Evolutionary conservation across 164 flowering plant species (phyloP), one percentile per base, ranked within the genome.

Genomic region (Macadamia tetraphylla): DNA sequence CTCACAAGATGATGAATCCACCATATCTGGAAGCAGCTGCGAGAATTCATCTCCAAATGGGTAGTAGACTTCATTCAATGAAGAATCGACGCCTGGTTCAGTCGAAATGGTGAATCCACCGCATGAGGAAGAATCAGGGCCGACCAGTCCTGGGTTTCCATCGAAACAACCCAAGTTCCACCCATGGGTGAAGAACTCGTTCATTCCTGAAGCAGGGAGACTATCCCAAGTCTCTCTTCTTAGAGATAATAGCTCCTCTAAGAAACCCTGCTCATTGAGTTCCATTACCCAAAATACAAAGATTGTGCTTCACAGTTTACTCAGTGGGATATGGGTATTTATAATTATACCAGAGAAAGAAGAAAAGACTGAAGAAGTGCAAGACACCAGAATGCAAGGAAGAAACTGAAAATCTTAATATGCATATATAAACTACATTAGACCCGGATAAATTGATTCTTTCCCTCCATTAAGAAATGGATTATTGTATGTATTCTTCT

Each of bases 151-250:
- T 44, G 75, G 80, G 74, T 72, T 72, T 42, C 72, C 74, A 44
- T 71, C 69, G 60, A 65, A 64, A 60, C 40, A 58, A 40, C 67
- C 75, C 62, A 74, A 63, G 40, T 5, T 68, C 59, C 71, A 75
- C 59, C 66, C 76, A 78, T 59, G 67, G 31, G 73, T 35, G 72
- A 66, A 71, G 57, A 77, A 52, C 60, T 68, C 73, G 40, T 58
- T 69, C 73, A 70, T 76, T 63, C 65, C 78, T 35, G 74, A 63
- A 53, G 57, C 17, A 6, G 83, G 78, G 31, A 75, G 62, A 42
- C 76, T 70, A 32, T 81, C 85, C 82, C 80, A 86, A 58, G 59
- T 53, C 10, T 81, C 83, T 70, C 79, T 79, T 68, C 84, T 76
- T 42, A 79, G 70, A 60, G 80, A 78, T 42, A 81, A 42, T 7